Conservation (phyloP, 257 asterid species). For the Nicotiana attenuata region DNA sequence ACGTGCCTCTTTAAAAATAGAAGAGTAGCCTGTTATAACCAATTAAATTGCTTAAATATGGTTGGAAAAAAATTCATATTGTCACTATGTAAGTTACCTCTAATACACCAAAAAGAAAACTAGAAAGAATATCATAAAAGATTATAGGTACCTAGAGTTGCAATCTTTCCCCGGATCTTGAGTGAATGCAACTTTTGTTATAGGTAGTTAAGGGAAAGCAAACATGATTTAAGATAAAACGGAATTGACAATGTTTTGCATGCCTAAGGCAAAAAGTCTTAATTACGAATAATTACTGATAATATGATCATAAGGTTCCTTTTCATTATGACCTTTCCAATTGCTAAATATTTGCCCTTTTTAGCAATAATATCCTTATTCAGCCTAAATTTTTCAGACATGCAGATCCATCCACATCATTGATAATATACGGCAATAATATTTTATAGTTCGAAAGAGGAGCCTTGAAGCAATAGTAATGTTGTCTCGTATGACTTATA, state of each 20-base stretch:
- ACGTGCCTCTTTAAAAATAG: no score
- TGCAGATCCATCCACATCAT: not conserved
- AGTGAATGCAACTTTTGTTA: not conserved
- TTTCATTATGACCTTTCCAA: not conserved
- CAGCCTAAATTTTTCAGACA: not conserved
- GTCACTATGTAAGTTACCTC: no score
- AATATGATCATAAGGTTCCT: not conserved
- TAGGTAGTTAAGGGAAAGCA: not conserved
- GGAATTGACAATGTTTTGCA: not conserved
- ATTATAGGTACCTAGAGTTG: no score
- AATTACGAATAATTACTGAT: not conserved
- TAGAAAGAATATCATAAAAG: no score
- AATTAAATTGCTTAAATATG: no score
- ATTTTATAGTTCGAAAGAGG: no score
- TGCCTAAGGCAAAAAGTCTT: not conserved
- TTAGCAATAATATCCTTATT: not conserved
- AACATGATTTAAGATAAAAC: not conserved
- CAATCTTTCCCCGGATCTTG: rapidly evolving
- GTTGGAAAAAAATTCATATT: no score
- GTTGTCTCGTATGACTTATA: no score
- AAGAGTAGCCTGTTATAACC: no score
- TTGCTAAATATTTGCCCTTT: not conserved
- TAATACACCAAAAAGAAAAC: no score
- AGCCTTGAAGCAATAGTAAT: no score
- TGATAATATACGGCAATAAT: not conserved